Base-by-base conservation (phyloP, 1,284 basidiomycete species). In the Heterobasidion annosum region DNA sequence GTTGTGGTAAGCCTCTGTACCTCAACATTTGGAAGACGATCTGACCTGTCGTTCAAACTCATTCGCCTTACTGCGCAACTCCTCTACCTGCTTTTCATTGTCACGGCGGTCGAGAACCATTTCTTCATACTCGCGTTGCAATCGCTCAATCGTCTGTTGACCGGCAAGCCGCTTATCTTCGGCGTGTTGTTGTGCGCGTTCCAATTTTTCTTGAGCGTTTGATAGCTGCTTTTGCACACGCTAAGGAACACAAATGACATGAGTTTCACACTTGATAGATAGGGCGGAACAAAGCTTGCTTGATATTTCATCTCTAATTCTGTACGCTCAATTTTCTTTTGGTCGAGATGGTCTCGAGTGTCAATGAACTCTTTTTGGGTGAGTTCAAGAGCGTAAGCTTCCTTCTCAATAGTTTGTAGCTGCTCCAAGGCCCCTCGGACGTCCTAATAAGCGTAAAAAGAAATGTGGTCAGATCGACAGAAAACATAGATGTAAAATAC, bases 161-260 rank as follows among this genome's bases (percentile, higher is more conserved):
- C 82, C 85, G 10, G 82, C 77, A 15, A 74, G 65, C 52, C 83
- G 81, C 65, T 85, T 88, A 56, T 93, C 89, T 64, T 86, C 82
- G 6, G 83, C 82, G 57, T 88, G 84, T 58, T 79, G 76, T 63
- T 88, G 81, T 1, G 86, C 83, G 16, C 88, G 80, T 54, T 83
- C 81, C 8, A 91, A 74, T 65, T 89, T 91, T 59, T 90, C 85
- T 47, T 81, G 76, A 3, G 91, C 90, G 63, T 92, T 90, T 8
- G 74, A 68, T 8, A 89, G 71, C 64, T 92, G 91, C 57, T 84
- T 83, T 58, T 81, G 74, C 16, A 89, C 78, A 52, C 90, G 86
- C 87, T 93, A 59, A 13, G 48, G 50, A 42, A n/a, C n/a, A 34
- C 5, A 47, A 53, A 42, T 54, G 32, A 54, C 1, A 16, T 9